Evolutionary conservation across 129 eudicot genomes (phyloP), one percentile per base, ranked within the genome.

Genomic region (Artemisia tridentata): DNA sequence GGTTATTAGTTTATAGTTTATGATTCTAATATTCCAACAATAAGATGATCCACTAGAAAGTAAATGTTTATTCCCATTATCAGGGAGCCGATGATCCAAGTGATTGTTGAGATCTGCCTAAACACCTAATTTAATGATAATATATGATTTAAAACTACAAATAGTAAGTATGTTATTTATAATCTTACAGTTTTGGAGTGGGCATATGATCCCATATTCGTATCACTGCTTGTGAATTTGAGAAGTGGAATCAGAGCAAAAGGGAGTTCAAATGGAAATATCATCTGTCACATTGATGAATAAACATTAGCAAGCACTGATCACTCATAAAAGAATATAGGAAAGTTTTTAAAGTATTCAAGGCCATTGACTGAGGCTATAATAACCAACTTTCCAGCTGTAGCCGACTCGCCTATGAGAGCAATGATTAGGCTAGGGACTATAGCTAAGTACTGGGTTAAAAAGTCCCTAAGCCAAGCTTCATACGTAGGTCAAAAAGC

Each of bases 181-280:
- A 17, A 68, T 47, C 80, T 85, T 80, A 90, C 99, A 67, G 48
- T 48, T 18, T 72, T 34, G 11, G 99, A 86, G 83, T 95, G 90
- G 74, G 85, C 97, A 73, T 95, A 71, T 80, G 61, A 17, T 14
- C 99, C 99, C 99, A 95, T 95, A 81, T 95, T 95, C 43, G 99
- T 82, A 74, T 82, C 84, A 78, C 97, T 87, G 75, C 99, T 95
- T 47, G 99, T 90, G 82, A 95, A 95, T 83, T 95, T 95, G 78
- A 95, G 97, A 52, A 95, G 97, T 43, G 99, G 99, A 78, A 95
- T 78, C 51, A 95, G 96, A 55, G 99, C 99, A 83, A 95, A 95
- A 25, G 99, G 99, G 49, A 95, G 97, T 55, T 95, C 99, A 74
- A 95, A 95, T 34, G 99, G 90, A 75, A 95, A 83, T 79, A 95